Percentiles rank a stretch among this genome's conserved stretches.
Evolutionary conservation across 768 basidiomycete genomes (phyloP).

Genomic region (Tricholoma furcatifolium): DNA sequence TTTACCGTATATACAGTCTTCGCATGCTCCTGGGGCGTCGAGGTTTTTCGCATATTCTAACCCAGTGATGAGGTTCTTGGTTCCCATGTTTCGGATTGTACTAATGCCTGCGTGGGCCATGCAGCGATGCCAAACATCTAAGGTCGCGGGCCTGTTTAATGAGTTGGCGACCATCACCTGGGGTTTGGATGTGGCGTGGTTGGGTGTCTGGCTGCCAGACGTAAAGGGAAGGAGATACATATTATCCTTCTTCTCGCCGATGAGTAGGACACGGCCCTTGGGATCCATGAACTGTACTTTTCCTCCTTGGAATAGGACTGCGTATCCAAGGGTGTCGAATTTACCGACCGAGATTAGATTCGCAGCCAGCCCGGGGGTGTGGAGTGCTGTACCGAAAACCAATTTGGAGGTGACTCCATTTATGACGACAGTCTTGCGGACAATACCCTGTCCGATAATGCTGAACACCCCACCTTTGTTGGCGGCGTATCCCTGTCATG

Average conservation of each 20-base stretch:
- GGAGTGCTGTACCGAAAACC: neutral
- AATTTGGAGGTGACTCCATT: neutral
- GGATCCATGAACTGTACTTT: neutral
- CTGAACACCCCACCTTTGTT: too few species aligned
- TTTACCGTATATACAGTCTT: neutral
- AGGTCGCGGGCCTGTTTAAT: too few species aligned
- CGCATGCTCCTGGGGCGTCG: neutral
- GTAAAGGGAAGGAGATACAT: neutral
- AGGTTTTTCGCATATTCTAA: neutral
- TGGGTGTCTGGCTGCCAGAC: neutral
- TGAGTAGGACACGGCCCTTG: neutral
- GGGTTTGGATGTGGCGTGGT: too few species aligned
- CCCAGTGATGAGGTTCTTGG: neutral
- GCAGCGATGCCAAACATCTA: too few species aligned
- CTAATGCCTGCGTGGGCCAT: neutral
- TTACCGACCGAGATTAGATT: conserved; percentile 3
- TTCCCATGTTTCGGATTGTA: neutral
- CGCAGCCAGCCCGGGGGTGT: neutral
- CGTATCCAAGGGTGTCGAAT: neutral
- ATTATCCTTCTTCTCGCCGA: too few species aligned
- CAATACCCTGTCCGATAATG: neutral
- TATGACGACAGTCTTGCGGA: neutral
- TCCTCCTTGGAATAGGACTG: neutral
- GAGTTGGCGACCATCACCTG: too few species aligned
- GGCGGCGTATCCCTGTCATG: neutral